phyloP scores from a whole-genome alignment of 768 basidiomycete genomes.

The Boletus insuetus region DNA sequence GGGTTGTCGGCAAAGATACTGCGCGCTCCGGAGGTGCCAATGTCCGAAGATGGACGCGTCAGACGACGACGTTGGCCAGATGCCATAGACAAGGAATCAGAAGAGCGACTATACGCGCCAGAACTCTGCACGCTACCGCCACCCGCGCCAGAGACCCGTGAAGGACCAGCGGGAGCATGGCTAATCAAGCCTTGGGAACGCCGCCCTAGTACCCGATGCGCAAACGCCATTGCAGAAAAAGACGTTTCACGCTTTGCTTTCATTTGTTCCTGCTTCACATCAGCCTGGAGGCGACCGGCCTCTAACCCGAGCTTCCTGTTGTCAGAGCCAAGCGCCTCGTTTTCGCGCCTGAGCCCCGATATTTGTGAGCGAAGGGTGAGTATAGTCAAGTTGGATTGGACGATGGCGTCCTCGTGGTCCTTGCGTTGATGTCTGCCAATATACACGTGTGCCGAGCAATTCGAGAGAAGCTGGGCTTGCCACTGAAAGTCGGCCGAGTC shows the following conservation, averaged over 20 bases:
- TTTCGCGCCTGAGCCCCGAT: conserved; percentile 35
- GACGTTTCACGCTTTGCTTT: not conserved
- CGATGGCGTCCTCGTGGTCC: conserved; percentile 34
- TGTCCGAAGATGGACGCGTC: not conserved
- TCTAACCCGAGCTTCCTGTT: conserved; percentile 29
- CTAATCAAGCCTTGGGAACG: conserved; percentile 8
- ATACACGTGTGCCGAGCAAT: conserved; percentile 60
- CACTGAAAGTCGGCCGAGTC: conserved; percentile 48
- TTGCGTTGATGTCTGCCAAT: conserved; percentile 30
- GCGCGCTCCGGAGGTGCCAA: conserved; percentile 7
- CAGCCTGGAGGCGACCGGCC: conserved; percentile 11
- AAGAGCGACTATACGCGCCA: not conserved
- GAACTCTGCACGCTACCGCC: not conserved
- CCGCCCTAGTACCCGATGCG: not conserved
- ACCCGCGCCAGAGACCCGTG: not conserved
- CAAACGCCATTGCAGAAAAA: not conserved
- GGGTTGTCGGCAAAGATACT: conserved; percentile 29
- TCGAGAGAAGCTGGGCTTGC: conserved; percentile 61
- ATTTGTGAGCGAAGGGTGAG: conserved; percentile 43
- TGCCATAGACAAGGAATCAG: not conserved
- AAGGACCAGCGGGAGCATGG: conserved; percentile 27
- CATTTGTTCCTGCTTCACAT: conserved; percentile 14
- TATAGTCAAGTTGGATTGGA: conserved; percentile 50
- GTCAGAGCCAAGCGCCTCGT: conserved; percentile 22
- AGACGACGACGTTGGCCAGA: not conserved